Percentiles rank a stretch among this genome's conserved stretches.
phyloP scores from a whole-genome alignment of 1,284 basidiomycete genomes.

The Mycena citricolor region DNA sequence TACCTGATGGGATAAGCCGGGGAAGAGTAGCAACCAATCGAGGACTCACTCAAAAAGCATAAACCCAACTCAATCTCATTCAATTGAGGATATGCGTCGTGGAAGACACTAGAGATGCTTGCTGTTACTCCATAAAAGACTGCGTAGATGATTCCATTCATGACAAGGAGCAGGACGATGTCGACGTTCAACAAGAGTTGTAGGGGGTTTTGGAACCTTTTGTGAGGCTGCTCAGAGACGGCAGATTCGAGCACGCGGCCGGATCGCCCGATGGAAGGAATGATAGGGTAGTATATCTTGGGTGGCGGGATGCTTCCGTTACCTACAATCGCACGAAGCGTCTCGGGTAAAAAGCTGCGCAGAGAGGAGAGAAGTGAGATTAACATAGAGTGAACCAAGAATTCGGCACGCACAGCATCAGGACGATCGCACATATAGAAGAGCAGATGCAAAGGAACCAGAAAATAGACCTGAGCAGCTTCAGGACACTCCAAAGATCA shows the following conservation, averaged over 20 bases:
- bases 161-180: constrained; percentile 60
- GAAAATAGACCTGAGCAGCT: constrained; percentile 60
- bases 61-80: constrained; percentile 65
- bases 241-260: constrained; percentile 6
- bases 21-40: too few relatives aligned
- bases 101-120: constrained; percentile 65
- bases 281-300: constrained; percentile 48
- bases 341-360: constrained; percentile 60
- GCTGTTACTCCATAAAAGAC: constrained; percentile 67
- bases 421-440: constrained; percentile 49
- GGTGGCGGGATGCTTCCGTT: constrained; percentile 55
- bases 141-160: constrained; percentile 58
- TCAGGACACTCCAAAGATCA: not conserved
- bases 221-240: constrained; percentile 20
- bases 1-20: constrained; percentile 27
- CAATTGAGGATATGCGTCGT: constrained; percentile 56
- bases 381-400: too few relatives aligned
- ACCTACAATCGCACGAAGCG: constrained; percentile 54
- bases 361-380: not conserved
- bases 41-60: constrained; percentile 57
- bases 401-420: constrained; percentile 53
- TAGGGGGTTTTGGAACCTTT: constrained; percentile 57
- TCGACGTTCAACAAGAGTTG: constrained; percentile 58
- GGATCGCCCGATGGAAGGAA: constrained; percentile 51
- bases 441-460: constrained; percentile 75